Evolutionary conservation across 768 basidiomycete genomes (phyloP), one percentile per base, ranked within the genome.

Genomic region (Sporobolomyces pararoseus): DNA sequence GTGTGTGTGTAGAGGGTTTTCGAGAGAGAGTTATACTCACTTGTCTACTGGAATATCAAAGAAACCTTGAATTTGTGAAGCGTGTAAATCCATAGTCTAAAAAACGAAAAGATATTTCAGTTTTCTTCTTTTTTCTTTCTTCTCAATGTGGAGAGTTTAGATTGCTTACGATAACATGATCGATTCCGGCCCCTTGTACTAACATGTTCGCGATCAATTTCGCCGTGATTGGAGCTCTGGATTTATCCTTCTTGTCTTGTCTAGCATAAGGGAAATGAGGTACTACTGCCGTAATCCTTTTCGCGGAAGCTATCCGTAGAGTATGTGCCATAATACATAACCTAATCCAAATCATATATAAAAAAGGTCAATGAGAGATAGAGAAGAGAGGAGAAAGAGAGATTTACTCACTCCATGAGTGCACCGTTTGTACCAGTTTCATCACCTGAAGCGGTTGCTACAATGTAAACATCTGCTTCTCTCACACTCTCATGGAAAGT

Each of bases 41-140:
- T 99, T 98, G 84, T 99, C 96, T 77, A 97, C 95, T 12, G 96
- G 96, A 51, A 98, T 94, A 80, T 98, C 95, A 80, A 99, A 99
- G 83, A 99, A 99, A 9, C 96, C 96, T 82, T 99, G 96, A 72
- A 99, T 98, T 79, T 99, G 96, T 2, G 92, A 95, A 37, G 96
- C 96, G 79, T 99, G 95, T 68, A 98, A 83, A 81, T 99, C 96
- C 92, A 98, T 96, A 13, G 95, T 98, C 91, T 94, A 73, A 27
- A 6, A 16, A 27, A n/a, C 9, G 2, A 21, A 37, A 54, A 5
- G 14, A 23, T n/a, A n/a, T 6, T 21, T 9, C 39, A 27, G 44
- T 12, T 19, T 32, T 21, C 25, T 47, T 47, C 60, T 25, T 17
- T 31, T n/a, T 57, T 13, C 25, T 10, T 14, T 7, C 50, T 3